phyloP scores from a whole-genome alignment of 306 rosid genomes.

The Notholithocarpus densiflorus region DNA sequence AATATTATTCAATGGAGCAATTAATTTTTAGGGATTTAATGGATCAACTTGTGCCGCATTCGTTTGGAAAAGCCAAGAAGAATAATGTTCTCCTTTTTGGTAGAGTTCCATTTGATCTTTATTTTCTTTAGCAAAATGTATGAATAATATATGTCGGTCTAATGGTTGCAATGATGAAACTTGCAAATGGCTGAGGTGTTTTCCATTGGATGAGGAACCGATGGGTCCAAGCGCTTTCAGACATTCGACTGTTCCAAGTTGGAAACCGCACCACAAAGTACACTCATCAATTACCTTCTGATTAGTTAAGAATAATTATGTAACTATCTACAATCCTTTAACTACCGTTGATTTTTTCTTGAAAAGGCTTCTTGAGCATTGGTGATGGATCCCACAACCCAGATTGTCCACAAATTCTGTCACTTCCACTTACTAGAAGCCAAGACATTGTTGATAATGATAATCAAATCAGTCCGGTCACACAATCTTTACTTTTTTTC shows the following conservation, averaged over 20 bases:
- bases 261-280: background rate
- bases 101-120: background rate
- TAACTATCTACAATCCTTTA: background rate
- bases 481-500: too few species aligned
- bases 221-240: slow-evolving; percentile 13
- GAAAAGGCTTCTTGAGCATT: background rate
- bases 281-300: slow-evolving; percentile 13
- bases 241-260: background rate
- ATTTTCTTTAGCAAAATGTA: background rate
- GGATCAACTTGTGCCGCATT: too few species aligned
- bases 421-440: too few species aligned
- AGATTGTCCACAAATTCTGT: too few species aligned
- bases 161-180: slow-evolving; percentile 15
- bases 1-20: too few species aligned
- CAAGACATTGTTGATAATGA: too few species aligned
- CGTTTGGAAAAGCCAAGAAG: background rate
- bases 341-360: background rate
- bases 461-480: too few species aligned
- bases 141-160: background rate
- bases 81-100: background rate
- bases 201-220: background rate
- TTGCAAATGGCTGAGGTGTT: slow-evolving; percentile 12
- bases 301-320: background rate
- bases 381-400: too few species aligned
- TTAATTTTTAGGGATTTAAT: too few species aligned